These are phyloP conservation scores for Oidiodendron maius DNA, from an alignment of 495 filamentous ascomycete species.

Conservation along the genomic window DNA sequence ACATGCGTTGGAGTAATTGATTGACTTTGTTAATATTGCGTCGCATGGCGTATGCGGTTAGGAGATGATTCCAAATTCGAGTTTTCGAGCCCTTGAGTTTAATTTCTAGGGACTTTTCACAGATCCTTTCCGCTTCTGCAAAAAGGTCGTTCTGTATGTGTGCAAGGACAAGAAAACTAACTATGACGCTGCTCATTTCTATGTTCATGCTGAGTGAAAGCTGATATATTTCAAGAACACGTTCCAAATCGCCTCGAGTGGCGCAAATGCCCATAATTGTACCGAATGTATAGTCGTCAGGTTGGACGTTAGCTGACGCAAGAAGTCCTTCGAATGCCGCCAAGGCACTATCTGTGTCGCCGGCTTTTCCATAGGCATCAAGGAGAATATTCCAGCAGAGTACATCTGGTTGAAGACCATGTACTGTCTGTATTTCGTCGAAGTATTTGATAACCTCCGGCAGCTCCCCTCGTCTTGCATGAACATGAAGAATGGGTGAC, in stretches of 20 bases:
- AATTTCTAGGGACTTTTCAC: constrained; percentile 32
- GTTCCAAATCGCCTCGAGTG: constrained; percentile 67
- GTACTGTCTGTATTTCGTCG: constrained; percentile 44
- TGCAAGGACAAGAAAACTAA: constrained; percentile 59
- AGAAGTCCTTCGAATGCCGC: constrained; percentile 52
- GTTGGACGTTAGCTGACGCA: constrained; percentile 28
- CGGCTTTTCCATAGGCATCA: constrained; percentile 57
- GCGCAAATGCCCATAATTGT: constrained; percentile 68
- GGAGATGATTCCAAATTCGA: constrained; percentile 72
- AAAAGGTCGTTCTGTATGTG: constrained; percentile 59
- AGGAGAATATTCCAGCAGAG: constrained; percentile 73
- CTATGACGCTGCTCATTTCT: constrained; percentile 40
- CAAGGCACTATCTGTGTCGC: constrained; percentile 59
- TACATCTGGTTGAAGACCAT: constrained; percentile 45
- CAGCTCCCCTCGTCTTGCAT: constrained; percentile 59
- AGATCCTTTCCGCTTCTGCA: constrained; percentile 54
- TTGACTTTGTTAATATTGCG: constrained; percentile 57
- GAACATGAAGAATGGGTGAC: constrained; percentile 52
- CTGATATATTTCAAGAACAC: constrained; percentile 54
- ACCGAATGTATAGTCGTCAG: constrained; percentile 58
- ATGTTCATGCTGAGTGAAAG: constrained; percentile 41
- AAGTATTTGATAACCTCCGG: constrained; percentile 53
- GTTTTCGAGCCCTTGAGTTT: constrained; percentile 38
- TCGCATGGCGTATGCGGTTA: constrained; percentile 60
- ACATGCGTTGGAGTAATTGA: constrained; percentile 58